Evolutionary conservation across 208 protist genomes (phyloP).

Genomic region (Acanthamoeba lugdunensis): DNA sequence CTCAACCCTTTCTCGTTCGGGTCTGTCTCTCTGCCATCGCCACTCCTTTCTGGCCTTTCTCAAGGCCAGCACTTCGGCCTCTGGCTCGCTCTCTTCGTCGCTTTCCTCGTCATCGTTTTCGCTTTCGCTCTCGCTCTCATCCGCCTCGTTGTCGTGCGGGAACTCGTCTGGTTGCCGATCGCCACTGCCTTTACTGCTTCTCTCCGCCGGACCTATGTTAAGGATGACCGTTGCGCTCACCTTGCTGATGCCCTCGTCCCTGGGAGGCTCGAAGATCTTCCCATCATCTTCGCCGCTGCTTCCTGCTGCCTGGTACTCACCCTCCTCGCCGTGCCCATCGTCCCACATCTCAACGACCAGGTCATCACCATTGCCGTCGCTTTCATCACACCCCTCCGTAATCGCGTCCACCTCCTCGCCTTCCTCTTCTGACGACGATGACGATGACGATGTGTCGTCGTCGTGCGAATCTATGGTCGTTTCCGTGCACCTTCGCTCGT

Average conservation of each 20-base stretch:
- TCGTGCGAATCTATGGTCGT: background rate
- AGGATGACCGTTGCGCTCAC: background rate
- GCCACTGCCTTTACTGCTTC: background rate
- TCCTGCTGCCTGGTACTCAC: background rate
- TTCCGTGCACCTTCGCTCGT: background rate
- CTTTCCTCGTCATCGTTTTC: background rate
- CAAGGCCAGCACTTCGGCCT: background rate
- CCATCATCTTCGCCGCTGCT: background rate
- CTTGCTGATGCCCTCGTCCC: background rate
- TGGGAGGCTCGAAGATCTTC: no score
- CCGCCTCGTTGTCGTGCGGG: background rate
- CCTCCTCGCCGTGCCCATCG: background rate
- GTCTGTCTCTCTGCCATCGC: background rate
- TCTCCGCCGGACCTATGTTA: background rate
- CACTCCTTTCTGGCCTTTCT: background rate
- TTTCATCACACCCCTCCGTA: background rate
- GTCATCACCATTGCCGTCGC: background rate
- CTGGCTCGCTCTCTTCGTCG: background rate
- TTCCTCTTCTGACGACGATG: background rate
- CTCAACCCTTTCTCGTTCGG: background rate
- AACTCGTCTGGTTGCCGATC: background rate
- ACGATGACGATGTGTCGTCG: background rate
- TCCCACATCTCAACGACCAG: background rate
- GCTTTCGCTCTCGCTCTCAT: background rate
- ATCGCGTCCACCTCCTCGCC: background rate